Base-by-base conservation (phyloP, 495 filamentous ascomycete species). In the Aspergillus panamensis region DNA sequence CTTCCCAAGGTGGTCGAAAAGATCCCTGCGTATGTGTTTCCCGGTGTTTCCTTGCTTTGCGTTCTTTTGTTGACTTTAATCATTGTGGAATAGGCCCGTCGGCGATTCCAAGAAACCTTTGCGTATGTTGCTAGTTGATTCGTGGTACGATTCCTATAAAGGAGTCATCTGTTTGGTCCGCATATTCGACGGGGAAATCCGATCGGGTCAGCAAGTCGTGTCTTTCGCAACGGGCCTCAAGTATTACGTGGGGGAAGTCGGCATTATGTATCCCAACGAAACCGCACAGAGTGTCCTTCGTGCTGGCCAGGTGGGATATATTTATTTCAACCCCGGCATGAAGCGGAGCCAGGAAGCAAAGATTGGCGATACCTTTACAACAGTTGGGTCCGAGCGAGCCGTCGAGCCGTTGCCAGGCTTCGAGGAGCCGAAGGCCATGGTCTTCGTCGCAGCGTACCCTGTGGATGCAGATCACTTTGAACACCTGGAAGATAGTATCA, bases 271-370 rank as follows among this genome's bases (percentile, higher is more conserved):
- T 63, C 94, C 95, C 0, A 79, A 86, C n/a, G 89, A 90, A 68
- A 93, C 88, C 4, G 80, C 91, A 1, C 92, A 96, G 70, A 83
- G 79, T 3, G 73, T 85, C 39, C 76, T 98, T 29, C 84, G 92
- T 31, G 92, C 94, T 0, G 94, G 94, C 0, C 94, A 98, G 69
- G 90, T 98, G 32, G 94, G 94, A 30, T 98, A 98, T 61, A 84
- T 97, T 40, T 89, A 87, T 71, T 97, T 98, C 78, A 97, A 96
- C 66, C 94, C 95, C 0, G 94, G 93, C 8, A 98, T 98, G 94
- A 97, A 96, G 73, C 81, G 84, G 55, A 95, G 89, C 57, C 86
- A 94, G 64, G 94, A 98, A 64, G 92, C 94, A 49, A 95, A 96
- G 74, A 87, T 97, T 48, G 94, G 94, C 19, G 95, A 97, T 62